phyloP scores from a whole-genome alignment of 2,329 filamentous ascomycete genomes.

The Pseudogymnoascus sp. region DNA sequence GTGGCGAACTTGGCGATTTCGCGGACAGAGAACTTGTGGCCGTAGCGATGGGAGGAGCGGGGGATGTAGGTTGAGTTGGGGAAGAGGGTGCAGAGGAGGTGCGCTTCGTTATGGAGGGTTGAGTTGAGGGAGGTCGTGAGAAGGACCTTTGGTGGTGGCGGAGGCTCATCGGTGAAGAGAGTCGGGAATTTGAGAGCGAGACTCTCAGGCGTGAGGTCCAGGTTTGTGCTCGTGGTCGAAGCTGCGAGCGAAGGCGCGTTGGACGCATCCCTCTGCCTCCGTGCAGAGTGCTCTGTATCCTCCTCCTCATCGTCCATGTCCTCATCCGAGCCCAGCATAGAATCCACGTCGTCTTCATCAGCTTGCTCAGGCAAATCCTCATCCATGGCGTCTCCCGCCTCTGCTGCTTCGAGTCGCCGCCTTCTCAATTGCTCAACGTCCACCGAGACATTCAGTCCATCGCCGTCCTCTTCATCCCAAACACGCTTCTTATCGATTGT shows the following conservation, averaged over 20 bases:
- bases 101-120: slow-evolving; percentile 74
- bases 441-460: slow-evolving; percentile 44
- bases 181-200: slow-evolving; percentile 54
- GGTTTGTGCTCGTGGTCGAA: slow-evolving; percentile 54
- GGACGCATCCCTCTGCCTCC: slow-evolving; percentile 29
- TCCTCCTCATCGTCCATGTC: slow-evolving; percentile 35
- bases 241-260: slow-evolving; percentile 40
- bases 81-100: slow-evolving; percentile 71
- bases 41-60: slow-evolving; percentile 72
- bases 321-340: slow-evolving; percentile 62
- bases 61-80: slow-evolving; percentile 76
- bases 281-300: slow-evolving; percentile 22
- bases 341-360: slow-evolving; percentile 58
- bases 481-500: slow-evolving; percentile 83
- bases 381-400: slow-evolving; percentile 38
- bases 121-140: slow-evolving; percentile 88
- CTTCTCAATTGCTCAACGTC: slow-evolving; percentile 53
- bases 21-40: slow-evolving; percentile 82
- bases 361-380: slow-evolving; percentile 35
- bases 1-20: slow-evolving; percentile 83
- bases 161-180: slow-evolving; percentile 52
- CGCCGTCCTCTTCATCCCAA: slow-evolving; percentile 71
- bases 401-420: slow-evolving; percentile 42
- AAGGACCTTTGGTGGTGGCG: slow-evolving; percentile 69
- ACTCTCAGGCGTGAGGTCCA: slow-evolving; percentile 53